Evolutionary conservation across 208 protist species (phyloP), one percentile per base, ranked within the genome.

Genomic region (Crithidia bombi): DNA sequence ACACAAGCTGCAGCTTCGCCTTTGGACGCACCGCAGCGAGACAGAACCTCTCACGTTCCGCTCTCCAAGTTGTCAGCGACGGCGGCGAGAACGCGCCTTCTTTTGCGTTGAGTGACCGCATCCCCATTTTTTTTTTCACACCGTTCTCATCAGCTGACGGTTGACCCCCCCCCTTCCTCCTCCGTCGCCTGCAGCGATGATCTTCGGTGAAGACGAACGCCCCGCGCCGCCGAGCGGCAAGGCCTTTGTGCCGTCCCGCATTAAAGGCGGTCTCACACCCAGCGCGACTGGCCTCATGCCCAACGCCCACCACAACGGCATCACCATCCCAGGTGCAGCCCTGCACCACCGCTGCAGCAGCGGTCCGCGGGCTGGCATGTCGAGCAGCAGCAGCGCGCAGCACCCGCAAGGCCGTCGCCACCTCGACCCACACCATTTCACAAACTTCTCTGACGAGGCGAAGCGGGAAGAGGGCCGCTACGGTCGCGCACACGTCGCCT

Each of bases 401-500:
- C 58, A 38, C 52, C 28, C 49, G 17, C 63, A 62, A 5, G 47
- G 36, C 0, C 78, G 83, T 12, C 76, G 78, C 14, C 89, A 92
- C 65, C 46, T 92, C 52, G 84, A 90, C 59, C 86, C 84, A 0
- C 69, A 77, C 33, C 73, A 89, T 63, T 73, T 78, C 63, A 71
- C 81, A 2, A 81, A 82, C 67, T 57, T 92, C 59, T 86, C 80
- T 11, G 89, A 92, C 43, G 86, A 79, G 14, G 71, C 78, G 19
- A 94, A 94, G 77, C 79, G 81, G 15, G 73, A 75, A 50, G 79
- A 89, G 38, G 89, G 89, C 21, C 79, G 82, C 30, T 75, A 81
- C 43, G 86, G 89, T 19, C 83, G 75, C 23, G 81, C 75, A 5
- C 79, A 80, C 56, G 69, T 84, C 1, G 44, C 50, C 4, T 72